Conservation (phyloP, 176 grass and related monocot species). For the Bothriochloa decipiens region DNA sequence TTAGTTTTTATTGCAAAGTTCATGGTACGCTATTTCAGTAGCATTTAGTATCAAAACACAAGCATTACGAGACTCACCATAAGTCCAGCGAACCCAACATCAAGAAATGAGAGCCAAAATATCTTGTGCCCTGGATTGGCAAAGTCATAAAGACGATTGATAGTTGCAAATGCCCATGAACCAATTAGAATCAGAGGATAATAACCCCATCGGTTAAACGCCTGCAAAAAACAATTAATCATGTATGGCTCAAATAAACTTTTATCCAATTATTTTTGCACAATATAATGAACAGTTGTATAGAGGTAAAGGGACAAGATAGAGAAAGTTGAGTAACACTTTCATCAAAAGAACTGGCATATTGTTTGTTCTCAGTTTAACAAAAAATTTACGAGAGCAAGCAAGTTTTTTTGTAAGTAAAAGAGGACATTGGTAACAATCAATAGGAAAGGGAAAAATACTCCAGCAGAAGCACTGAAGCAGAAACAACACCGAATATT, state of each 20-base stretch:
- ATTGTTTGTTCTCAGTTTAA: not conserved
- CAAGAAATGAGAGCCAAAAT: conserved; percentile 93
- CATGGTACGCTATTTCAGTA: conserved; percentile 1
- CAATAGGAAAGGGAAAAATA: not conserved
- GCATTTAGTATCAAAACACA: conserved; percentile 28
- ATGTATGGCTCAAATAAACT: conserved; percentile 14
- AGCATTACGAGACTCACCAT: conserved; percentile 65
- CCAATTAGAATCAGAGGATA: conserved; percentile 96
- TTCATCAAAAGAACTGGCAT: not conserved
- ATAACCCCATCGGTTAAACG: conserved; percentile 94
- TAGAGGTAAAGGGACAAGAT: not conserved
- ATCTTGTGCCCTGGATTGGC: conserved; percentile 79
- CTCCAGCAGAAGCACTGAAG: not conserved
- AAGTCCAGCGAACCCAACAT: conserved; percentile 89
- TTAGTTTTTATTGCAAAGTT: conserved; percentile 3
- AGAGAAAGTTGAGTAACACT: not conserved
- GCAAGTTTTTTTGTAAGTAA: not conserved
- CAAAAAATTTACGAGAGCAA: not conserved
- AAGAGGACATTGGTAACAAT: not conserved
- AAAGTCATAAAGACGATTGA: conserved; percentile 83
- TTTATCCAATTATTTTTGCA: not conserved
- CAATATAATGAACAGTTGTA: not conserved
- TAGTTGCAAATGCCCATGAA: conserved; percentile 91
- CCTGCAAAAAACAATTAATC: conserved; percentile 49
- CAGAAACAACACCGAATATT: not conserved